Conservation (phyloP, 2,329 filamentous ascomycete genomes). For the Diaporthe velutina region DNA sequence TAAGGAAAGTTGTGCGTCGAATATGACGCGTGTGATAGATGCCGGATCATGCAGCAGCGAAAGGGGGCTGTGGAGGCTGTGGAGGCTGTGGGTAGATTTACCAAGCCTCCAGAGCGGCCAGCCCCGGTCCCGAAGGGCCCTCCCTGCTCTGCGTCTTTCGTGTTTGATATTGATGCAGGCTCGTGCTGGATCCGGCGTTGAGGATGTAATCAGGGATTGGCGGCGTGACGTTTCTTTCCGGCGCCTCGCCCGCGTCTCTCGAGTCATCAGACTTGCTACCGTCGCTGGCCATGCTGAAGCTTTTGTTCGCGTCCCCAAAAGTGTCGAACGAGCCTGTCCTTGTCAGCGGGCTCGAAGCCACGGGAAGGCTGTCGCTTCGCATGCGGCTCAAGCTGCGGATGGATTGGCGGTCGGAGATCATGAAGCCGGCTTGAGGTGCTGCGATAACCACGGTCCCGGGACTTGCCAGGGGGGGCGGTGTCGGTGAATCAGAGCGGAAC, state of each 20-base stretch:
- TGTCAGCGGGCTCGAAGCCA: slow-evolving; percentile 62
- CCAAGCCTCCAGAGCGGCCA: slow-evolving; percentile 35
- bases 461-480: slow-evolving; percentile 74
- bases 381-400: slow-evolving; percentile 65
- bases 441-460: slow-evolving; percentile 80
- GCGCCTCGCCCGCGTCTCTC: slow-evolving; percentile 41
- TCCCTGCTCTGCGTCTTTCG: slow-evolving; percentile 50
- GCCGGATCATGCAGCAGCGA: not conserved
- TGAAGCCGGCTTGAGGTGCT: slow-evolving; percentile 75
- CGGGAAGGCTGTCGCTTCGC: slow-evolving; percentile 67
- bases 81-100: not conserved
- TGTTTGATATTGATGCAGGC: slow-evolving; percentile 60
- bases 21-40: slow-evolving; percentile 1
- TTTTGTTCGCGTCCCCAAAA: slow-evolving; percentile 45
- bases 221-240: slow-evolving; percentile 66
- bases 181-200: slow-evolving; percentile 64
- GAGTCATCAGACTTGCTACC: slow-evolving; percentile 46
- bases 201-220: slow-evolving; percentile 74
- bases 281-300: slow-evolving; percentile 38
- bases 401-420: slow-evolving; percentile 68
- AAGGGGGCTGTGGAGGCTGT: too few species aligned
- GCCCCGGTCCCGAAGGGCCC: slow-evolving; percentile 42
- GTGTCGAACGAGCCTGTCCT: slow-evolving; percentile 65
- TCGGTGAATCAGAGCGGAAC: slow-evolving; percentile 79
- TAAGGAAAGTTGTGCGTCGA: slow-evolving; percentile 18